Evolutionary conservation across 2,329 filamentous ascomycete species (phyloP).

Genomic region (Penicillium sumatraense): DNA sequence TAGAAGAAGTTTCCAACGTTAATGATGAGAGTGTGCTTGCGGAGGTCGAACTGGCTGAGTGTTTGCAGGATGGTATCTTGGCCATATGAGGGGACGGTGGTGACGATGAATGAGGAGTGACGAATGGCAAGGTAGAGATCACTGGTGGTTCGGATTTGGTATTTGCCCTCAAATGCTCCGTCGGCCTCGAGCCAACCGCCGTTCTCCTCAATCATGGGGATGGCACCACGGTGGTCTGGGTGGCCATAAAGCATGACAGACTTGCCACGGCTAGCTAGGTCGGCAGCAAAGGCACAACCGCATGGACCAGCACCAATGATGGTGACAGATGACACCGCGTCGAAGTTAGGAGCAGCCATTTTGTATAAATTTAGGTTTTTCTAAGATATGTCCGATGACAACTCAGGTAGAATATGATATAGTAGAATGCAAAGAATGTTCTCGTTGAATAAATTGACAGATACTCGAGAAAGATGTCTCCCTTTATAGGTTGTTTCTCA

Average conservation of each 20-base stretch:
- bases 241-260: constrained; percentile 24
- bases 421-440: not conserved
- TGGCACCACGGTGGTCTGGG: constrained; percentile 22
- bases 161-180: constrained; percentile 17
- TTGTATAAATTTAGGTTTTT: constrained; percentile 1
- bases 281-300: constrained; percentile 22
- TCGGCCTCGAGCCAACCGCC: constrained; percentile 18
- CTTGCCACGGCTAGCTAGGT: constrained; percentile 19
- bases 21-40: constrained; percentile 22
- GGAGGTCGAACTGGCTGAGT: constrained; percentile 17
- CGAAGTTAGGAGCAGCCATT: constrained; percentile 8
- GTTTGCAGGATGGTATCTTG: constrained; percentile 14
- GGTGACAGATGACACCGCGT: constrained; percentile 13
- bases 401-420: not conserved
- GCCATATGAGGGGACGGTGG: constrained; percentile 18
- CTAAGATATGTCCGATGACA: not conserved
- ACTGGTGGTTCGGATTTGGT: constrained; percentile 22
- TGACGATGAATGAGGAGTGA: constrained; percentile 16
- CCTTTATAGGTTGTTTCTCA: not conserved
- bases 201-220: constrained; percentile 22
- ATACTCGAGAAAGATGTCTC: not conserved
- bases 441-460: not conserved
- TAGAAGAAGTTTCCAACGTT: constrained; percentile 28
- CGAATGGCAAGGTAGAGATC: constrained; percentile 19
- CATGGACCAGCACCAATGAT: constrained; percentile 22